Conservation (phyloP, 2,329 filamentous ascomycete genomes). For the Fusarium clavum region DNA sequence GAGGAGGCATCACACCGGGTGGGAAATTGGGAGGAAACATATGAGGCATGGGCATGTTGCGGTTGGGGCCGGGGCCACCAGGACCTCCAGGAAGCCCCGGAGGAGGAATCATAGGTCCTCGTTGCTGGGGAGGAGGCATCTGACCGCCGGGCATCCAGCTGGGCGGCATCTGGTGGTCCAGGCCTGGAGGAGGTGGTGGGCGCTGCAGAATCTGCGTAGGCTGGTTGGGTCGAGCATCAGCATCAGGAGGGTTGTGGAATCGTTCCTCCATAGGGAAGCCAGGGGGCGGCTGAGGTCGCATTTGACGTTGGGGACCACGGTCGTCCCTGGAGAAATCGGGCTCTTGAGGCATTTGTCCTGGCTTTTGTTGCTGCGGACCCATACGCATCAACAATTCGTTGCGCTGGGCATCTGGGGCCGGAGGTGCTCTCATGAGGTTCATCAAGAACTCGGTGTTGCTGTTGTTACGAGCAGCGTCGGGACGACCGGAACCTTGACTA, state of each 20-base stretch:
- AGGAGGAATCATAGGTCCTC: constrained; percentile 69
- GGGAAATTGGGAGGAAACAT: constrained; percentile 74
- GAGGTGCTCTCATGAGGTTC: constrained; percentile 75
- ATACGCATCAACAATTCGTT: constrained; percentile 66
- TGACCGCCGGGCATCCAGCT: constrained; percentile 64
- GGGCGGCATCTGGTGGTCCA: constrained; percentile 70
- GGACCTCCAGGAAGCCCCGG: constrained; percentile 60
- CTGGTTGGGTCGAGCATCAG: constrained; percentile 61
- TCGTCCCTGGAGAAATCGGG: constrained; percentile 56
- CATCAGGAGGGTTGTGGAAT: constrained; percentile 60
- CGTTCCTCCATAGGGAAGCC: constrained; percentile 65
- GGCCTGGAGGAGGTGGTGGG: constrained; percentile 68
- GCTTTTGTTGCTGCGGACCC: constrained; percentile 58
- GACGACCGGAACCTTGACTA: constrained; percentile 61
- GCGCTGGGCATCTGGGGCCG: constrained; percentile 62
- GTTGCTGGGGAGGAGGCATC: constrained; percentile 56
- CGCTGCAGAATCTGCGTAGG: constrained; percentile 74
- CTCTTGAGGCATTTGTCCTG: constrained; percentile 53
- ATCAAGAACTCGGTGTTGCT: constrained; percentile 87
- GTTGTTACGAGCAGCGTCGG: constrained; percentile 62
- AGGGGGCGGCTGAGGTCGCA: constrained; percentile 61
- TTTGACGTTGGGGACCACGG: constrained; percentile 53
- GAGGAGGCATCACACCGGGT: constrained; percentile 60
- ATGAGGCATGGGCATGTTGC: constrained; percentile 64
- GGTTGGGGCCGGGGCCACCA: constrained; percentile 45